Base-by-base conservation (phyloP, 345 rosid species). In the Salix arbutifolia region DNA sequence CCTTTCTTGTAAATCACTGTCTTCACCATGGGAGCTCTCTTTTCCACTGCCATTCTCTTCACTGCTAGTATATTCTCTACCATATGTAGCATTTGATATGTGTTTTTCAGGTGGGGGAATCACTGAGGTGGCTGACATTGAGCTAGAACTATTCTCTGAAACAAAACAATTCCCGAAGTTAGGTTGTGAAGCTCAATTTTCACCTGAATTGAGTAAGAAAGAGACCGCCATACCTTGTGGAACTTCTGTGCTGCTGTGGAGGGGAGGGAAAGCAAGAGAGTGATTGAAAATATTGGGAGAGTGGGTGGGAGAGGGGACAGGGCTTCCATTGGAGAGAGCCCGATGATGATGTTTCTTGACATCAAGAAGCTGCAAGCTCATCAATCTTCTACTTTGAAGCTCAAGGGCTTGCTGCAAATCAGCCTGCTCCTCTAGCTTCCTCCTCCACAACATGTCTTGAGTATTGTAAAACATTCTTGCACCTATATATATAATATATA, bases 331-430 rank as follows among this genome's bases (percentile, higher is more conserved):
- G 5, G 97, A 86, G 31, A 91, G 90, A 48, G 94, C 90, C 56
- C 86, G 83, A 69, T 88, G 90, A 74, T 89, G 90, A 80, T 88
- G 92, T 81, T 89, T 91, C 86, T 91, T 92, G 64, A 89, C 88
- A 72, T 92, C 94, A 76, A 88, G 91, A 83, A 94, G 97, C 81
- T 92, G 94, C 79, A 94, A 71, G 77, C 85, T 83, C 97, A 91
- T 86, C 67, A 94, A 71, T 67, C 97, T 91, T 79, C 91, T 91
- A 69, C 85, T 88, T 65, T 94, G 98, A 73, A 90, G 90, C 80
- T 92, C 95, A 33, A 94, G 85, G 38, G 92, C 90, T 76, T 88
- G 93, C 82, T 85, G 90, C 69, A 90, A 61, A 77, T 88, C 94
- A 78, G 86, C 88, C 78, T 84, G 96, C 83, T 94, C 95, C 84